Evolutionary conservation across 345 rosid genomes (phyloP), one percentile per base, ranked within the genome.

Genomic region (Ricinus communis): DNA sequence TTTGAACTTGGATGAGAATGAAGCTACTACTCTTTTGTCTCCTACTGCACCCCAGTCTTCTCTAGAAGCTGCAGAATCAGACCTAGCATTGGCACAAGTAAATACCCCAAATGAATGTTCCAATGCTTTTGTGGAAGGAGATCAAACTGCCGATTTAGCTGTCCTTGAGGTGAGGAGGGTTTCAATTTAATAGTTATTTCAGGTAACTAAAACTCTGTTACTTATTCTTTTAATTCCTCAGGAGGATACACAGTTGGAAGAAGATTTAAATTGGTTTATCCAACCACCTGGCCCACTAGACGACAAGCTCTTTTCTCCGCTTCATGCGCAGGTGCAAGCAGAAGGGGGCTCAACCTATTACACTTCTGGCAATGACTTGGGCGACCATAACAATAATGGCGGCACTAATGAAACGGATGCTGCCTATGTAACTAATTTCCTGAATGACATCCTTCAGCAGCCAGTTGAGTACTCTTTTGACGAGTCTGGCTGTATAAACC

Each of bases 261-360:
- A 81, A 47, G 68, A 55, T 36, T 55, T 73, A 31, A 74, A 77
- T 66, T 52, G 31, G 41, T 67, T 31, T 57, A 76, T 58, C 12
- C 66, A 77, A 18, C 59, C 70, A 25, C 36, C 51, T 9, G 86
- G 76, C 64, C 61, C 85, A 10, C 66, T 71, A 22, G 82, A 83
- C 66, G 73, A 62, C 80, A 73, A 68, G 15, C 31, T 83, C 24
- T 80, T 86, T 74, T 74, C 88, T 11, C 87, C 88, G 21, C 62
- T 82, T 71, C 84, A 85, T 47, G 55, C 77, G 1, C 87, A 81
- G 51, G 53, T 75, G 63, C 88, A 78, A 30, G 66, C 70, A 13
- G 86, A 79, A 78, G 55, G 72, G 5, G 85, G 80, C 50, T 73
- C 80, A 43, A 74, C 84, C 19, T 59, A 62, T 76, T 69, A 80